A percentile compares a stretch with the other conserved stretches of the same genome.
Conservation (phyloP, 1,284 basidiomycete genomes). For the Microstroma glucosiphilum region DNA sequence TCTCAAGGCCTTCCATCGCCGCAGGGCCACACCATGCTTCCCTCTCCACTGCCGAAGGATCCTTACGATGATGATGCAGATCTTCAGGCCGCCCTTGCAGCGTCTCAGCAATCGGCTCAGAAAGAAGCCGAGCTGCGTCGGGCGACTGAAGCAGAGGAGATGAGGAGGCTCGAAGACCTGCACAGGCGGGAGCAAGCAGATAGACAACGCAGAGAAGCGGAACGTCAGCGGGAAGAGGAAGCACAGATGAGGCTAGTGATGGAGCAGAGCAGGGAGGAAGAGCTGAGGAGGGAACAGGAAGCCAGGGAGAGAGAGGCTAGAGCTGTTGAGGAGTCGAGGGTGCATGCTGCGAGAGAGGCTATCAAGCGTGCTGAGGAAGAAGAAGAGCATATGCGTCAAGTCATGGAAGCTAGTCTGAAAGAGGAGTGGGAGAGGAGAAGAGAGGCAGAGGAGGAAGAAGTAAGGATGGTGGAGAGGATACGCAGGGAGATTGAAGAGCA, state of each 20-base stretch:
- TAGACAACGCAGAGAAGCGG: conserved; percentile 2
- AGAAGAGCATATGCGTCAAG: conserved; percentile 6
- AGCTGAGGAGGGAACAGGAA: background rate
- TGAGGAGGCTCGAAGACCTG: background rate
- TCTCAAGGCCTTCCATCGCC: too few species aligned
- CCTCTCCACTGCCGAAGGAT: too few species aligned
- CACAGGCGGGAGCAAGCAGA: background rate
- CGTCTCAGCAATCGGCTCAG: conserved; percentile 2
- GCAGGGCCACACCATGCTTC: too few species aligned
- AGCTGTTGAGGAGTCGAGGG: conserved; percentile 7
- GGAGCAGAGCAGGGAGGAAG: background rate
- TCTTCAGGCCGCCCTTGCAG: background rate
- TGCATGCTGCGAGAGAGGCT: conserved; percentile 5
- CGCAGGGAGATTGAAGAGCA: conserved; percentile 3
- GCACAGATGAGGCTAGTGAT: conserved; percentile 7
- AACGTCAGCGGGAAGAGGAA: conserved; percentile 6
- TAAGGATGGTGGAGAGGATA: background rate
- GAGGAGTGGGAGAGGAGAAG: conserved; percentile 8
- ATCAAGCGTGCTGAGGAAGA: conserved; percentile 2
- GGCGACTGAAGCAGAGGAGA: background rate
- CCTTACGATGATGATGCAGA: background rate
- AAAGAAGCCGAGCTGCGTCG: background rate
- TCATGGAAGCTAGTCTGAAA: conserved; percentile 11
- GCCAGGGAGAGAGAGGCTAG: conserved; percentile 5
- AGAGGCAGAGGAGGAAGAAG: conserved; percentile 7